Base-by-base conservation (phyloP, 306 rosid genomes). In the Oxytropis ochrocephala region DNA sequence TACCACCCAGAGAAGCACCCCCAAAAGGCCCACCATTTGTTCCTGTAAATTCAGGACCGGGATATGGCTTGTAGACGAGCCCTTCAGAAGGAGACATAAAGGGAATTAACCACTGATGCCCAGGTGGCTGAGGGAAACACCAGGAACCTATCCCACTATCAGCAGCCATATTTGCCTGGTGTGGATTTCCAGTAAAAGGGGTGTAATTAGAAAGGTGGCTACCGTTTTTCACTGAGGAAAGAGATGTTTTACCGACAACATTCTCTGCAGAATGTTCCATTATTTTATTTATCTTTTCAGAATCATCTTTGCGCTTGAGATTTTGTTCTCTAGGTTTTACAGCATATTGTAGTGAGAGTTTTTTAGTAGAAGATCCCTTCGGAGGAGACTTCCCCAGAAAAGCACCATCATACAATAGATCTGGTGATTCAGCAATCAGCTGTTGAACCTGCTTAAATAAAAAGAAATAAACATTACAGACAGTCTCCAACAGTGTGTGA, bases 11-110 rank as follows among this genome's bases (percentile, higher is more conserved):
- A 29, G 91, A 79, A 77, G 80, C 30, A 53, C 90, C 69, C 48
- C 81, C 82, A 54, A 66, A 85, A 21, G 95, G 96, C 57, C 90
- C 96, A 78, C 74, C 79, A 70, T 11, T 80, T 38, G 83, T 38
- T 77, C 89, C 96, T 8, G 78, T 36, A 59, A 75, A 81, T 75
- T 85, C 95, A 42, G 96, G 96, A 21, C 78, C 96, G 5, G 82
- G 76, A 75, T 87, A 95, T 16, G 99, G 99, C 89, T 94, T 94
- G 80, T 87, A 95, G 19, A 95, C 75, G 5, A 95, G 96, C 78
- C 97, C 99, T 80, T 95, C 99, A 9, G 97, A 80, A 41, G 96
- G 90, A 67, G 95, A 78, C 96, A 89, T 83, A 12, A 95, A 91
- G 41, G 99, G 99, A 71, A 95, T 67, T 68, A 95, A 59, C 95